Base-by-base conservation (phyloP, 345 rosid species). In the Lepidium didymum region DNA sequence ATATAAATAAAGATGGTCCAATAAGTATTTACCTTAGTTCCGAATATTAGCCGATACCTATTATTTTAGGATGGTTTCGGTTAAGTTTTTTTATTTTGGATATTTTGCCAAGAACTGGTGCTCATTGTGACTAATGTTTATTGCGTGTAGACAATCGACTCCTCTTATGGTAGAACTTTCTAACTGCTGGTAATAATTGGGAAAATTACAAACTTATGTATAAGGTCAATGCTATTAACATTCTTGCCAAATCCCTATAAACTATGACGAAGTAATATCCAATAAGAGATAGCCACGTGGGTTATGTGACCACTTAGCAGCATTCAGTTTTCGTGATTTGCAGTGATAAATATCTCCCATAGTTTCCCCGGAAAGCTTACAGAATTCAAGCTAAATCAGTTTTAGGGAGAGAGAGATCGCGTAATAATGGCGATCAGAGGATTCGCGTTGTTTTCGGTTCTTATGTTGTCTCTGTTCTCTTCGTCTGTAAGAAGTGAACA, bases 351-450 rank as follows among this genome's bases (percentile, higher is more conserved):
- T 49, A 59, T 7, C 56, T 15, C 41, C 18, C 55, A 52, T 0
- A 60, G 14, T 38, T 56, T 37, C 49, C 58, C 29, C 56, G 1
- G 13, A 65, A 34, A 69, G 70, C 62, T 67, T 53, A 38, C 16
- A n/a, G 29, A 35, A 27, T 11, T 50, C 7, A 25, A 51, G 37
- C 44, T 13, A 16, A 35, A 27, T 27, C 10, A 55, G 10, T 16
- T 13, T 53, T 25, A 51, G 50, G 2, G 61, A 19, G 13, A 36
- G 18, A 23, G 9, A 42, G 56, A 60, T 56, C 27, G 16, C 15
- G 23, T 37, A 38, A 53, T 13, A 27, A 87, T 89, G 96, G 87
- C 81, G 63, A 33, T 64, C 37, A 69, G 68, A 69, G 78, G 55
- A 62, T 68, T 70, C 71, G 27, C 79, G n/a, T 84, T 80, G 76